A percentile compares a stretch with the other conserved stretches of the same genome.
Conservation (phyloP, 2,329 filamentous ascomycete genomes). For the Fusarium goolgardi region DNA sequence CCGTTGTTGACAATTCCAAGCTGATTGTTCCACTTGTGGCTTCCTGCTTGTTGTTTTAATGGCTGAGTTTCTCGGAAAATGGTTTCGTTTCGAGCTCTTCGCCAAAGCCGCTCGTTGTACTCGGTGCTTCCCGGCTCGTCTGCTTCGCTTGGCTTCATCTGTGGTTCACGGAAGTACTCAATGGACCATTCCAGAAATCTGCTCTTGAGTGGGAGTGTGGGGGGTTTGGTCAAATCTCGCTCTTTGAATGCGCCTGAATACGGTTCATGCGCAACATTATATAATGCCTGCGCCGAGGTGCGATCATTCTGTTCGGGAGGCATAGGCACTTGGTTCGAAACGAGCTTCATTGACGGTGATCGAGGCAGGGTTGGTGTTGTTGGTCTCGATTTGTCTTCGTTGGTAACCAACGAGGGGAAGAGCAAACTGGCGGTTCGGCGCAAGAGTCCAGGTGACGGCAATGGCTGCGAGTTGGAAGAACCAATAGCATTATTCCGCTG, state of each 20-base stretch:
- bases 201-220: constrained; percentile 80
- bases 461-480: constrained; percentile 55
- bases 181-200: constrained; percentile 95
- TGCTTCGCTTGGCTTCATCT: constrained; percentile 96
- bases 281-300: constrained; percentile 69
- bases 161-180: constrained; percentile 96
- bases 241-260: constrained; percentile 79
- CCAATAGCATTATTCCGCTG: constrained; percentile 59
- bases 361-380: constrained; percentile 46
- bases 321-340: constrained; percentile 57
- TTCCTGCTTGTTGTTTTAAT: constrained; percentile 87
- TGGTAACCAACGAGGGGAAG: constrained; percentile 67
- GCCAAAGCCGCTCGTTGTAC: constrained; percentile 95
- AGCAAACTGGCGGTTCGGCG: constrained; percentile 73
- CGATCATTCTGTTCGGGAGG: constrained; percentile 81
- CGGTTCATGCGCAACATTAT: constrained; percentile 81
- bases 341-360: constrained; percentile 53
- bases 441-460: constrained; percentile 67
- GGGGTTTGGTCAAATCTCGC: constrained; percentile 67
- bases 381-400: constrained; percentile 58
- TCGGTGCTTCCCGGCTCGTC: constrained; percentile 96
- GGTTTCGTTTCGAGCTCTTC: constrained; percentile 89
- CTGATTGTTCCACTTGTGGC: constrained; percentile 86
- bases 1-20: constrained; percentile 88
- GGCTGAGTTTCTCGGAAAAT: constrained; percentile 95